Conservation (phyloP, 148 eudicot genomes). For the Arctostaphylos glauca region DNA sequence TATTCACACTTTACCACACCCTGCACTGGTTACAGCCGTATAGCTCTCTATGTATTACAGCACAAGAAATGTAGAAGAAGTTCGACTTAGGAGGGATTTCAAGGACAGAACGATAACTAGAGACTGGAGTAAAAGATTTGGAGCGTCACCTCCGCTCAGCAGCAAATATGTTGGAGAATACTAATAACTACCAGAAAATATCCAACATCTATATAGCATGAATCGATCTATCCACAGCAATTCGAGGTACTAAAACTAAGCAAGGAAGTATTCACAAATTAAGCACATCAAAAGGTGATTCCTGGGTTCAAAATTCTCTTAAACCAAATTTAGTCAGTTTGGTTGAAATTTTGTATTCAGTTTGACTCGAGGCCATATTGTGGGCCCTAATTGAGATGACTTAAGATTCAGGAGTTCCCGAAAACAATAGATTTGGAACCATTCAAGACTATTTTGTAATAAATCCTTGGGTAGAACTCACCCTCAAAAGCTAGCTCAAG, state of each 20-base stretch:
- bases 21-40: no score
- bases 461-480: no score
- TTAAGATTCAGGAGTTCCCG: neutral
- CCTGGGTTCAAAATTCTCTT: neutral
- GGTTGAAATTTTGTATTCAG: conserved; percentile 1
- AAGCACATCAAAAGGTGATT: neutral
- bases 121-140: neutral
- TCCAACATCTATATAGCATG: neutral
- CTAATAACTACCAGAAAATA: neutral
- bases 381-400: neutral
- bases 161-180: neutral
- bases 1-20: no score
- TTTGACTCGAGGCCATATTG: neutral
- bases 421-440: neutral
- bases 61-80: neutral
- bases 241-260: neutral
- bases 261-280: neutral
- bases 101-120: neutral
- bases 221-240: neutral
- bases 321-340: neutral
- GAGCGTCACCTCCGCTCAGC: neutral
- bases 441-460: no score
- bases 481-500: no score
- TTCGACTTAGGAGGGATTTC: no score
- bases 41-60: neutral